phyloP scores from a whole-genome alignment of 306 rosid genomes.

The Lathyrus tuberosus region DNA sequence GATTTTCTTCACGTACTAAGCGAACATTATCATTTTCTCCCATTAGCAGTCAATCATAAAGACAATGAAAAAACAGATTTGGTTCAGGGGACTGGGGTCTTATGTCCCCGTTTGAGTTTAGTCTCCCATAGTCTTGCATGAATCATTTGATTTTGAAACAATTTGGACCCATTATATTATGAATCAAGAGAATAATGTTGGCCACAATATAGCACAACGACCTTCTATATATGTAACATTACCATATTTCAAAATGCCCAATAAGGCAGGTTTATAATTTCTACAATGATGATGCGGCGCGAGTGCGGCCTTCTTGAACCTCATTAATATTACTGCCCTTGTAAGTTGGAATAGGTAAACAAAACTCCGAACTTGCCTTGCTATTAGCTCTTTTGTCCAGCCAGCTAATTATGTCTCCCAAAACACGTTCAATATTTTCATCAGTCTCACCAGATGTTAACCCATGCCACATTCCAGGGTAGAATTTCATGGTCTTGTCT shows the following conservation, averaged over 20 bases:
- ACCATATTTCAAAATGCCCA: neutral
- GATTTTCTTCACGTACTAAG: neutral
- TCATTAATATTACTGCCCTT: conserved; percentile 43
- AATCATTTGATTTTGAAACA: neutral
- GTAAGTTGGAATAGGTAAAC: conserved; percentile 5
- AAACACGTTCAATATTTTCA: conserved; percentile 65
- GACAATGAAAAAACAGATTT: neutral
- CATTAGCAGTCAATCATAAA: neutral
- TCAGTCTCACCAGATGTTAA: conserved; percentile 82
- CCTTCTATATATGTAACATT: neutral
- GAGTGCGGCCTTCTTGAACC: conserved; percentile 52
- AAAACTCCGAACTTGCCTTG: conserved; percentile 16
- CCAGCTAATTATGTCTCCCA: conserved; percentile 72
- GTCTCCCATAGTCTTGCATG: neutral
- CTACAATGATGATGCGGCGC: conserved; percentile 44
- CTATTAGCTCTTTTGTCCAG: conserved; percentile 47
- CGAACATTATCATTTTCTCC: neutral
- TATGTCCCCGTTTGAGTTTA: neutral
- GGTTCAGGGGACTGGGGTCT: neutral
- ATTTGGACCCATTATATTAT: conserved; percentile 2
- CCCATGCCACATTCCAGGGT: conserved; percentile 91
- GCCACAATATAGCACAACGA: neutral
- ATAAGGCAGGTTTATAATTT: neutral
- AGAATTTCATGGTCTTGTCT: conserved; percentile 82
- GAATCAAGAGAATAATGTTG: neutral